A percentile compares a stretch with the other conserved stretches of the same genome.
Evolutionary conservation across 169 alveolate genomes (phyloP).

Genomic region (Eimeria falciformis): DNA sequence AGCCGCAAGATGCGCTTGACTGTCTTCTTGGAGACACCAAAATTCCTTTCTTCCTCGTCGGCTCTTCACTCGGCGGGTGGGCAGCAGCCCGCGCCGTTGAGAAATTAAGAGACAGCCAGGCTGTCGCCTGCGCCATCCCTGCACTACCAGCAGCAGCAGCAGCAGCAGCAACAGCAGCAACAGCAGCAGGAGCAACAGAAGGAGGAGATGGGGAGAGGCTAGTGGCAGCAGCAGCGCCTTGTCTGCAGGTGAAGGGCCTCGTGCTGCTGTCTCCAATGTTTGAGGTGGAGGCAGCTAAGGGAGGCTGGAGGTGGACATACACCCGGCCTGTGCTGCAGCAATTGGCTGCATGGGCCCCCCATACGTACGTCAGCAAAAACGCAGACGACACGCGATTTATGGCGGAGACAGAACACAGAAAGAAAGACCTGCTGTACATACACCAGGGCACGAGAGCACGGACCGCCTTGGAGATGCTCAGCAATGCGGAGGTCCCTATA

Average conservation of each 20-base stretch:
- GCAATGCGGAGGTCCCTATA: background rate
- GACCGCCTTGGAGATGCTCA: background rate
- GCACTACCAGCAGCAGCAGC: background rate
- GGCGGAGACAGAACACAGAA: background rate
- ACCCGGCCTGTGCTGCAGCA: background rate
- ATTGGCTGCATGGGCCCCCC: background rate
- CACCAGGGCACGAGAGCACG: background rate
- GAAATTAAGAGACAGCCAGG: background rate
- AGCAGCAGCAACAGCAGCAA: background rate
- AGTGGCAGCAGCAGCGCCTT: background rate
- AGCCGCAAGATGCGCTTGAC: background rate
- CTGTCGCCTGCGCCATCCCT: background rate
- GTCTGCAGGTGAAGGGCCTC: background rate
- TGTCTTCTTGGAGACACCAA: background rate
- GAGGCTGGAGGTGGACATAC: background rate
- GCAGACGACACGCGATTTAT: background rate
- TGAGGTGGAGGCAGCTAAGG: conserved; percentile 21
- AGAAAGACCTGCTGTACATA: background rate
- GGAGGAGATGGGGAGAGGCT: background rate
- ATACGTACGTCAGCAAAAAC: background rate
- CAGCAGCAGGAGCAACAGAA: background rate
- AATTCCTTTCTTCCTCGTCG: conserved; percentile 34
- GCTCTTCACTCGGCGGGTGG: conserved; percentile 71
- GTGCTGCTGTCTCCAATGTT: conserved; percentile 37
- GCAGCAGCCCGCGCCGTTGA: conserved; percentile 11